These are phyloP conservation scores for Solanum gandarillasii DNA, from an alignment of 257 asterid species.

Conservation along the genomic window DNA sequence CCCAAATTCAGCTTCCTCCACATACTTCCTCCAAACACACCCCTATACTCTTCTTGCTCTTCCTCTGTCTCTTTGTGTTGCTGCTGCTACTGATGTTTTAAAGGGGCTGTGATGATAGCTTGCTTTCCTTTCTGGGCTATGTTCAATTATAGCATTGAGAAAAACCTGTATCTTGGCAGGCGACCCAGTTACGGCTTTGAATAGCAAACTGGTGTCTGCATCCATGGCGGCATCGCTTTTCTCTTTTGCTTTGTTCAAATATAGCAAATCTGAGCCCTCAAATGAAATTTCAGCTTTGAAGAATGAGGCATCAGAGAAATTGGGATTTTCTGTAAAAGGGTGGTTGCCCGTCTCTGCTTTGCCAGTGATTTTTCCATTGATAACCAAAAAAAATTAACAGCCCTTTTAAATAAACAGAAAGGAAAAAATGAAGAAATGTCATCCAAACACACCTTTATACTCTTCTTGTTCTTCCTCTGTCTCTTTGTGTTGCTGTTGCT, in stretches of 20 bases:
- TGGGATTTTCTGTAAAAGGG: conserved; percentile 3
- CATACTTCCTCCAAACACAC: background rate
- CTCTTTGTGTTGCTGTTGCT: background rate
- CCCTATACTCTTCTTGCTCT: background rate
- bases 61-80: background rate
- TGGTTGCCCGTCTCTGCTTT: background rate
- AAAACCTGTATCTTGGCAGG: background rate
- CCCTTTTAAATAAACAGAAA: background rate
- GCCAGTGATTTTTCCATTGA: background rate
- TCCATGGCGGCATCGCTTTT: background rate
- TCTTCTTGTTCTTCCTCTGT: background rate
- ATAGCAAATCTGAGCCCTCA: background rate
- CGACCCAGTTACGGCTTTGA: background rate
- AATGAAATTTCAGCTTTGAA: background rate
- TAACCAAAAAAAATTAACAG: background rate
- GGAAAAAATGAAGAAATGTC: background rate
- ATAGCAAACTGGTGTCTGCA: background rate
- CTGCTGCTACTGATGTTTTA: background rate
- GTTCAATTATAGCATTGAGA: background rate
- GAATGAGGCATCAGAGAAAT: background rate
- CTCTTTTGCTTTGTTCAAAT: background rate
- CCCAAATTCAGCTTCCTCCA: background rate
- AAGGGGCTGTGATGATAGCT: background rate
- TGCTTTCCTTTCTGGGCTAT: background rate
- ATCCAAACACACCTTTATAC: background rate